Evolutionary conservation across 2,329 filamentous ascomycete genomes (phyloP), one percentile per base, ranked within the genome.

Genomic region (Colletotrichum agaves): DNA sequence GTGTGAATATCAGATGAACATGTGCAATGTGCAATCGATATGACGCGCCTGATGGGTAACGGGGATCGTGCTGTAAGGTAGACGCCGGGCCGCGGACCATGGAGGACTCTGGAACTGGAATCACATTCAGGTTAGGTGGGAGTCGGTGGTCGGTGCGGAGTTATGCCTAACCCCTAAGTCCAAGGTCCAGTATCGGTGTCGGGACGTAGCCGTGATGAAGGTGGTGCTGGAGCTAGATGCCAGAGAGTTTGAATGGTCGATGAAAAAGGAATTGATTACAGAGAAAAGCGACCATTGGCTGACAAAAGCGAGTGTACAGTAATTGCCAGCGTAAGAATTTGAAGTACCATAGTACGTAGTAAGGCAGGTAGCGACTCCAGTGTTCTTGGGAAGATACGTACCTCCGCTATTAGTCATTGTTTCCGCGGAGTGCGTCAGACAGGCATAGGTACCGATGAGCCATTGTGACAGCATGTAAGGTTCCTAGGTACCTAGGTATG

Each of bases 351-450:
- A 7, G 15, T 43, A 17, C 13, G 33, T n/a, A 39, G 21, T 23
- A 23, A 23, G 21, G 21, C 4, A 5, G 23, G 23, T 27, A 27
- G 4, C 23, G 23, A 27, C 23, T 4, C 23, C 23, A 5, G 23
- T 27, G 44, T 13, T 13, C 19, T 64, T 10, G n/a, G 31, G n/a
- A 52, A 52, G 46, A 37, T 65, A 65, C 62, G 62, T 65, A 61
- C 27, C 27, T 27, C 27, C 27, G 27, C 27, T 27, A 27, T 27
- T 27, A 27, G 27, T 27, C 27, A 7, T 37, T 57, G 49, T 15
- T 37, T 49, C 39, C 39, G 61, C 46, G 53, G 64, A 64, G 61
- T 67, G 64, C 64, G 64, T 67, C 64, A 67, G 61, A 67, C 39
- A 27, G 39, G 35, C 12, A 41, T 21, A n/a, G n/a, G n/a, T n/a